Conservation (phyloP, 768 basidiomycete species). For the Hypsizygus marmoreus region DNA sequence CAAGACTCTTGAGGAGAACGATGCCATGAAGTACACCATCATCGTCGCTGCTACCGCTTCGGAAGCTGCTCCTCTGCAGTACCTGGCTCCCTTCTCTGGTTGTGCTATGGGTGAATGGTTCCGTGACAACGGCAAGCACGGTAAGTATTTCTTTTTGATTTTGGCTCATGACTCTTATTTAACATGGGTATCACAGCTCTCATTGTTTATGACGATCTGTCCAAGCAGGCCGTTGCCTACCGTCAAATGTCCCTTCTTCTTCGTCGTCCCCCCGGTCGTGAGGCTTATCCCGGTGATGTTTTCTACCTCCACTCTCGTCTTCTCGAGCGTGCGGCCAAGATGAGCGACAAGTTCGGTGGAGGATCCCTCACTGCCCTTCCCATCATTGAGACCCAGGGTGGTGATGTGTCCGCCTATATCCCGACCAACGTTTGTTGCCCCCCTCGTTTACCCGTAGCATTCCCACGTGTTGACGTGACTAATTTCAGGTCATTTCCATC, state of each 20-base stretch:
- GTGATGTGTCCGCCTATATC: slow-evolving; percentile 99
- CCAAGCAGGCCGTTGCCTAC: slow-evolving; percentile 99
- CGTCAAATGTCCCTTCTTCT: slow-evolving; percentile 99
- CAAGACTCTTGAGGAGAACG: slow-evolving; percentile 99
- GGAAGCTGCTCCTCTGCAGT: slow-evolving; percentile 98
- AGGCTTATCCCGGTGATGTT: slow-evolving; percentile 99
- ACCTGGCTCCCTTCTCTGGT: slow-evolving; percentile 99
- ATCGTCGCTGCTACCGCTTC: slow-evolving; percentile 99
- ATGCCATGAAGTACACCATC: slow-evolving; percentile 99
- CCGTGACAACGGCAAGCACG: slow-evolving; percentile 99
- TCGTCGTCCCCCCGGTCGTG: slow-evolving; percentile 99
- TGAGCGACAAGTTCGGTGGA: slow-evolving; percentile 98
- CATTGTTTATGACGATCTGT: slow-evolving; percentile 99
- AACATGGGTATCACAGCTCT: slow-evolving; percentile 55
- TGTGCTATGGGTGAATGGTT: slow-evolving; percentile 99
- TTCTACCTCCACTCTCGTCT: slow-evolving; percentile 99
- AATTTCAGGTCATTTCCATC: slow-evolving; percentile 91
- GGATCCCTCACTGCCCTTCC: slow-evolving; percentile 98
- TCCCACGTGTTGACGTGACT: slow-evolving; percentile 10
- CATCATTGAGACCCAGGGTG: slow-evolving; percentile 99
- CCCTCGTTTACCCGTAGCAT: not conserved
- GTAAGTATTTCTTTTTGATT: slow-evolving; percentile 40
- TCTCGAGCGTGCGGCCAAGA: slow-evolving; percentile 99
- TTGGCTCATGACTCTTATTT: slow-evolving; percentile 8
- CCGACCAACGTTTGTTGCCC: slow-evolving; percentile 73